Evolutionary conservation across 192 early-diverging fungal species (phyloP).

Genomic region (Coemansia sp.): DNA sequence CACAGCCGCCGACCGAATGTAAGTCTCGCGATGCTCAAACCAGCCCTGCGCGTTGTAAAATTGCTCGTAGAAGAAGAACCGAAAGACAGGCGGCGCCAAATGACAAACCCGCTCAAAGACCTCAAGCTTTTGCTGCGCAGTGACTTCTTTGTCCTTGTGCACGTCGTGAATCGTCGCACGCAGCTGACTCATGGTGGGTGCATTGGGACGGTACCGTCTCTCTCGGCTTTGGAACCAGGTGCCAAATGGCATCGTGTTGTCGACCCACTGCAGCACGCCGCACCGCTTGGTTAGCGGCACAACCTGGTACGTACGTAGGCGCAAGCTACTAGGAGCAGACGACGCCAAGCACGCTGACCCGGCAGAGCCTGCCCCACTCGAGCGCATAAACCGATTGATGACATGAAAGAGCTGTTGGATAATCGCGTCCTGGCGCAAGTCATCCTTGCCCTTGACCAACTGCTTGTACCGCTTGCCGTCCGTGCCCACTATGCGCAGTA

Average conservation of each 20-base stretch:
- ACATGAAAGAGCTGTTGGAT: conserved; percentile 67
- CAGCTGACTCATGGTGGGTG: conserved; percentile 42
- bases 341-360: conserved; percentile 5
- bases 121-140: conserved; percentile 57
- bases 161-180: conserved; percentile 25
- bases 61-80: conserved; percentile 77
- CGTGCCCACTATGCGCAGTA: conserved; percentile 36
- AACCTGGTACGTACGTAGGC: conserved; percentile 66
- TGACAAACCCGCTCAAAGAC: conserved; percentile 55
- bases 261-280: conserved; percentile 96
- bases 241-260: conserved; percentile 65
- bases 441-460: conserved; percentile 64
- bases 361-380: conserved; percentile 9
- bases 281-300: conserved; percentile 85
- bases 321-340: conserved; percentile 25
- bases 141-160: conserved; percentile 45
- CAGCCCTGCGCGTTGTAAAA: conserved; percentile 71
- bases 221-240: conserved; percentile 69
- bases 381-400: conserved; percentile 60
- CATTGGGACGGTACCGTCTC: conserved; percentile 52
- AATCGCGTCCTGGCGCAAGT: conserved; percentile 74
- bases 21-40: conserved; percentile 69
- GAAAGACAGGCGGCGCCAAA: conserved; percentile 60
- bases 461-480: conserved; percentile 52
- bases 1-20: conserved; percentile 78